These are phyloP conservation scores for Dendrobium nobile DNA, from an alignment of 106 monocot genomes.

Conservation along the genomic window DNA sequence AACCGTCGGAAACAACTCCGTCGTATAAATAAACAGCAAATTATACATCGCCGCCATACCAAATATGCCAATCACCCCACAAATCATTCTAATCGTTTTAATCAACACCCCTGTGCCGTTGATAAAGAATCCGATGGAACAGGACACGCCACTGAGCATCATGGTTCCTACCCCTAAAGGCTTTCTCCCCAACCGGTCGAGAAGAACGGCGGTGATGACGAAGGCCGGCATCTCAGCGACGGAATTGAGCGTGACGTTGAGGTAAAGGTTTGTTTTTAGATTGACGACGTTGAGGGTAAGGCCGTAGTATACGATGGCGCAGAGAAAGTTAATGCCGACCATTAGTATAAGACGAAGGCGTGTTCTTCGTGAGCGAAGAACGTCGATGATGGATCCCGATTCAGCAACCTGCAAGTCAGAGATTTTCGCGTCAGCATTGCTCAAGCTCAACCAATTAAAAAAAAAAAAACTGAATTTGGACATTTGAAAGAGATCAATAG, in stretches of 20 bases:
- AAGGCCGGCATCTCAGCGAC: slow-evolving; percentile 74
- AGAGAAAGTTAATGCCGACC: slow-evolving; percentile 48
- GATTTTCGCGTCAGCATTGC: too few relatives aligned
- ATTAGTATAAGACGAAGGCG: slow-evolving; percentile 49
- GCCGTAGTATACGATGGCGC: slow-evolving; percentile 78
- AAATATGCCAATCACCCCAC: slow-evolving; percentile 74
- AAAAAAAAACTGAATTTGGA: too few relatives aligned
- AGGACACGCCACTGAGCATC: slow-evolving; percentile 63
- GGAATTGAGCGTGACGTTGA: slow-evolving; percentile 63
- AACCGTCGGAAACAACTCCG: slow-evolving; percentile 75
- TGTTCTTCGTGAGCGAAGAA: slow-evolving; percentile 38
- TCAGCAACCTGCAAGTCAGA: background rate
- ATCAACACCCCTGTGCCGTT: slow-evolving; percentile 13
- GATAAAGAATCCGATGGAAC: slow-evolving; percentile 29
- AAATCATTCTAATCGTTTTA: slow-evolving; percentile 34
- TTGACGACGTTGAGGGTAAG: slow-evolving; percentile 91
- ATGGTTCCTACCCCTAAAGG: slow-evolving; percentile 51
- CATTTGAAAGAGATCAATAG: too few relatives aligned
- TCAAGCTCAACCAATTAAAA: too few relatives aligned
- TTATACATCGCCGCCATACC: slow-evolving; percentile 85
- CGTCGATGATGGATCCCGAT: slow-evolving; percentile 52
- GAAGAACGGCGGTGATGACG: slow-evolving; percentile 38
- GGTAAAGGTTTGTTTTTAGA: slow-evolving; percentile 67
- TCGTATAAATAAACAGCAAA: slow-evolving; percentile 56
- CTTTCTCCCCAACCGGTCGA: slow-evolving; percentile 54